phyloP scores from a whole-genome alignment of 148 eudicot species.

The Persicaria tinctoria region DNA sequence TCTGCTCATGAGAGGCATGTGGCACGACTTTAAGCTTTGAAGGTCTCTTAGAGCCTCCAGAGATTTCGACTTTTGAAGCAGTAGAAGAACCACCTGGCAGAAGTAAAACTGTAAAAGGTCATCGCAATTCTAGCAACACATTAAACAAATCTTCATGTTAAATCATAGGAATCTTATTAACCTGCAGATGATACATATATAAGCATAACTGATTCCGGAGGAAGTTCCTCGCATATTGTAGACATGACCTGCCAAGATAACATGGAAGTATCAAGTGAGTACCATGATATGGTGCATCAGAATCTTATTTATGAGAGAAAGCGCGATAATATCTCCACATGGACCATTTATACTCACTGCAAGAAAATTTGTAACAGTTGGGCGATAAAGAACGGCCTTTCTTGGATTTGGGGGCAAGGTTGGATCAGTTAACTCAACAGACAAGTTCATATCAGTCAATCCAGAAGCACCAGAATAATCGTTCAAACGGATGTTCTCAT shows the following conservation, averaged over 20 bases:
- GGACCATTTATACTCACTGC: conserved; percentile 52
- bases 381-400: conserved; percentile 80
- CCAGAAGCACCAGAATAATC: conserved; percentile 85
- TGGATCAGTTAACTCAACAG: conserved; percentile 83
- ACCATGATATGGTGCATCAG: background rate
- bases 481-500: conserved; percentile 47
- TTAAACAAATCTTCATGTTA: background rate
- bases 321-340: background rate
- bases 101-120: background rate
- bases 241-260: conserved; percentile 61
- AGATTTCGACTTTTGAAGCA: conserved; percentile 34
- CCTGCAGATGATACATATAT: conserved; percentile 82
- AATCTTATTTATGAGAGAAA: background rate
- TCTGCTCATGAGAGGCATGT: conserved; percentile 33
- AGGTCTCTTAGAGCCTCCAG: conserved; percentile 56
- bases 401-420: conserved; percentile 90
- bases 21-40: conserved; percentile 41
- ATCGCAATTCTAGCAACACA: background rate
- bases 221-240: conserved; percentile 79
- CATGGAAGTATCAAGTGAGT: background rate
- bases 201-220: conserved; percentile 70
- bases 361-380: conserved; percentile 69
- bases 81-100: conserved; percentile 31
- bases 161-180: conserved; percentile 20
- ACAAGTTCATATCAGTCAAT: conserved; percentile 71